Percentiles rank a stretch among this genome's conserved stretches.
Evolutionary conservation across 1,284 basidiomycete genomes (phyloP).

Genomic region (Vanrija sp.): DNA sequence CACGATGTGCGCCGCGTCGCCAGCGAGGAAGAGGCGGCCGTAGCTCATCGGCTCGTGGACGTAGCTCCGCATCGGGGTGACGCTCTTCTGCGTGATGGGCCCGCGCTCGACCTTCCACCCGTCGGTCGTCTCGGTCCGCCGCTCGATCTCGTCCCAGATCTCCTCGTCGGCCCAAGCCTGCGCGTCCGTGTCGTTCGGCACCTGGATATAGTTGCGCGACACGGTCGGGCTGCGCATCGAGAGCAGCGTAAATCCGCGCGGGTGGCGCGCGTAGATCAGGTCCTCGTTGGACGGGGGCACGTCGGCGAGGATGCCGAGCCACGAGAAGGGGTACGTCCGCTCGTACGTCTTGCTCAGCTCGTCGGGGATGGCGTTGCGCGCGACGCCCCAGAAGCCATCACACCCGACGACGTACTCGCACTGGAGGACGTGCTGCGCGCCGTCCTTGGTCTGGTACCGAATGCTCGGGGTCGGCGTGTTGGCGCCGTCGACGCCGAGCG

Average conservation of each 20-base stretch:
- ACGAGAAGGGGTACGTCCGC: constrained; percentile 18
- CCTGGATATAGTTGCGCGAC: constrained; percentile 20
- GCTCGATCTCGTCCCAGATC: constrained; percentile 19
- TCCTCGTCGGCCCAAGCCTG: constrained; percentile 18
- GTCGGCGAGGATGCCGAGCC: constrained; percentile 20
- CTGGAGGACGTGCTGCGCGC: constrained; percentile 6
- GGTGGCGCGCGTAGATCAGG: constrained; percentile 20
- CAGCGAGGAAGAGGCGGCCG: constrained; percentile 18
- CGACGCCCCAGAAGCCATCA: constrained; percentile 21
- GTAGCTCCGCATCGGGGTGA: constrained; percentile 18
- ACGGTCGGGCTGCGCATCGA: constrained; percentile 18
- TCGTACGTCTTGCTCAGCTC: constrained; percentile 14
- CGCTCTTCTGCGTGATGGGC: constrained; percentile 16
- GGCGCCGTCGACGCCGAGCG: constrained; percentile 9
- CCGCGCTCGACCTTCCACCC: constrained; percentile 18
- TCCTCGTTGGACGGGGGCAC: constrained; percentile 19
- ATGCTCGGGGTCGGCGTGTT: constrained; percentile 11
- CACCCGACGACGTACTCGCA: constrained; percentile 17
- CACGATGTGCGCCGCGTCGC: constrained; percentile 21
- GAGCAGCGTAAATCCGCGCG: constrained; percentile 14
- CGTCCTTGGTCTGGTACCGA: constrained; percentile 13
- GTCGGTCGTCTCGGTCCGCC: constrained; percentile 13
- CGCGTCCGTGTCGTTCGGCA: constrained; percentile 15
- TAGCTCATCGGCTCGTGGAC: constrained; percentile 23
- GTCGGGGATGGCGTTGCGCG: constrained; percentile 14